These are phyloP conservation scores for Diplogelasinospora grovesii DNA, from an alignment of 495 filamentous ascomycete species.

Conservation along the genomic window DNA sequence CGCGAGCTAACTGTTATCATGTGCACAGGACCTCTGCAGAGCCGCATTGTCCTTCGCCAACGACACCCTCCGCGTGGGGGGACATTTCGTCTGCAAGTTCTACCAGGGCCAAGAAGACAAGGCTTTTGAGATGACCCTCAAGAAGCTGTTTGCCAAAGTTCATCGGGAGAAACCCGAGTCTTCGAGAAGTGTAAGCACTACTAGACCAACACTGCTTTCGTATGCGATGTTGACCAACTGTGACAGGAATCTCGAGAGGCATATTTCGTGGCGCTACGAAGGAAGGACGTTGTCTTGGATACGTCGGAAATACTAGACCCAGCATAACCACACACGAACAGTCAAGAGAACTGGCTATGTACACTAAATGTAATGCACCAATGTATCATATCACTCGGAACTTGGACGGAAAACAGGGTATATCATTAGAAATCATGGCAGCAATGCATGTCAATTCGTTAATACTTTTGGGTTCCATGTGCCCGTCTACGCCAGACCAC, in stretches of 20 bases:
- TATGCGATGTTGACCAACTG: neutral
- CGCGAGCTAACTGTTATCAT: neutral
- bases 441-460: slow-evolving; percentile 9
- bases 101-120: slow-evolving; percentile 88
- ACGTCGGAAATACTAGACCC: too few species aligned
- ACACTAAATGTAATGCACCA: too few species aligned
- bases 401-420: neutral
- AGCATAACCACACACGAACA: too few species aligned
- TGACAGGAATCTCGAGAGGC: slow-evolving; percentile 81
- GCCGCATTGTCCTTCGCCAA: slow-evolving; percentile 77
- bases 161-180: slow-evolving; percentile 82
- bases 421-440: slow-evolving; percentile 3
- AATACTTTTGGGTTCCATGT: slow-evolving; percentile 12
- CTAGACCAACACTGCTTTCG: neutral
- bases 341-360: too few species aligned
- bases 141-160: slow-evolving; percentile 68
- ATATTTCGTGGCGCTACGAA: slow-evolving; percentile 72
- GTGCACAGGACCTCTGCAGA: slow-evolving; percentile 82
- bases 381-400: slow-evolving; percentile 1
- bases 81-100: slow-evolving; percentile 95
- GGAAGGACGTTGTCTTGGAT: too few species aligned
- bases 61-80: slow-evolving; percentile 73
- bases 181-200: slow-evolving; percentile 66
- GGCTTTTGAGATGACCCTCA: slow-evolving; percentile 62
- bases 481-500: slow-evolving; percentile 9